Evolutionary conservation across 352 stramenopile species (phyloP).

Genomic region (Pythium sukuiense): DNA sequence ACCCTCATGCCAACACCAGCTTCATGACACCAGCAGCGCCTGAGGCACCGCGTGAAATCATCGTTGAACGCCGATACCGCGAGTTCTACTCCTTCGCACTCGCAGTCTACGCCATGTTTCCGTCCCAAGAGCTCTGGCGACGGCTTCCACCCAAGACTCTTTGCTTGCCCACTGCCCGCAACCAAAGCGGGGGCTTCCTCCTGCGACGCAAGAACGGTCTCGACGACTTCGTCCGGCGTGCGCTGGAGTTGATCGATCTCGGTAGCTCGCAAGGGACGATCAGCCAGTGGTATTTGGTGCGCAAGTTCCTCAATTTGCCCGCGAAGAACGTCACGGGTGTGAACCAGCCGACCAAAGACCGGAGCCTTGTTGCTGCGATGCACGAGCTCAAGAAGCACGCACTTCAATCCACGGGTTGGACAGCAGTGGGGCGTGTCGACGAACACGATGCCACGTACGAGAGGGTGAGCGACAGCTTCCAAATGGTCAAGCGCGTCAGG

Average conservation of each 20-base stretch:
- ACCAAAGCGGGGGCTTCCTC: slow-evolving; percentile 54
- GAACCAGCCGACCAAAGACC: slow-evolving; percentile 48
- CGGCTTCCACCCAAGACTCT: slow-evolving; percentile 70
- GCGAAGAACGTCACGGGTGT: slow-evolving; percentile 20
- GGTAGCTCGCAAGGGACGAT: slow-evolving; percentile 46
- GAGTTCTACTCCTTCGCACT: slow-evolving; percentile 78
- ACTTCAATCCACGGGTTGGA: slow-evolving; percentile 41
- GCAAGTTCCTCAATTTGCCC: slow-evolving; percentile 63
- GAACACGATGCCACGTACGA: slow-evolving; percentile 58
- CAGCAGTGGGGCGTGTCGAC: slow-evolving; percentile 31
- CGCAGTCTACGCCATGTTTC: slow-evolving; percentile 63
- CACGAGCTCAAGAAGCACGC: slow-evolving; percentile 56
- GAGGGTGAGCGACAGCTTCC: slow-evolving; percentile 56
- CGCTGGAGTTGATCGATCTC: slow-evolving; percentile 62
- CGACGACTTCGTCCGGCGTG: slow-evolving; percentile 60
- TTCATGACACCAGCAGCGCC: neutral
- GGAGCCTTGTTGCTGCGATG: slow-evolving; percentile 46
- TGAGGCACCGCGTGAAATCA: slow-evolving; percentile 27
- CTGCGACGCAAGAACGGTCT: slow-evolving; percentile 61
- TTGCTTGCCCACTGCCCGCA: slow-evolving; percentile 28
- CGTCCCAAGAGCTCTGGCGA: slow-evolving; percentile 52
- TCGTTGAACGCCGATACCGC: slow-evolving; percentile 68
- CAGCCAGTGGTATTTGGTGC: slow-evolving; percentile 67
- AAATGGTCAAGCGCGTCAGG: slow-evolving; percentile 64
- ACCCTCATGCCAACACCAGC: neutral